phyloP scores from a whole-genome alignment of 805 yeast genomes.

The Pichia thaimueangensis region DNA sequence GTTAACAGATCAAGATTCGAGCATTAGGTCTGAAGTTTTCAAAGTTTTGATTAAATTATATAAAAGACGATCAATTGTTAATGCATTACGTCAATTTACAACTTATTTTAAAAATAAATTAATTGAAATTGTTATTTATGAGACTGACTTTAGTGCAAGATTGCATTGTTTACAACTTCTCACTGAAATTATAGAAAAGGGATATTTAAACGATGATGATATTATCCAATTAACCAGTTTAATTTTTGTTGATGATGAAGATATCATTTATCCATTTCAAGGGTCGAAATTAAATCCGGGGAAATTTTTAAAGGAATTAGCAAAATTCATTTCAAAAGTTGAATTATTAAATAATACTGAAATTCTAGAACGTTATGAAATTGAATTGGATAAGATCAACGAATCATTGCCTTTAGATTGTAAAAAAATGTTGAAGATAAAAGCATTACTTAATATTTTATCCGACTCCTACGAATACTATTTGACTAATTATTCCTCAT shows the following conservation, averaged over 20 bases:
- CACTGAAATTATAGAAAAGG: slow-evolving; percentile 48
- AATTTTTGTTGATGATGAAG: slow-evolving; percentile 28
- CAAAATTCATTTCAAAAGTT: slow-evolving; percentile 45
- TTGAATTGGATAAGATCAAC: slow-evolving; percentile 26
- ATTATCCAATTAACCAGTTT: slow-evolving; percentile 38
- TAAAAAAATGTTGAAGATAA: slow-evolving; percentile 24
- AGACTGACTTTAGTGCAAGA: slow-evolving; percentile 51
- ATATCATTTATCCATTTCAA: slow-evolving; percentile 18
- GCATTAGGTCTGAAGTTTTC: slow-evolving; percentile 61
- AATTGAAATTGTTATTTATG: slow-evolving; percentile 54
- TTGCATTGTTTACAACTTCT: slow-evolving; percentile 45
- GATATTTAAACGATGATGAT: slow-evolving; percentile 60
- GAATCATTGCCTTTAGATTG: slow-evolving; percentile 24
- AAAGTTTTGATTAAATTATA: slow-evolving; percentile 47
- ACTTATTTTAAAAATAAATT: slow-evolving; percentile 64
- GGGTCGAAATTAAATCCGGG: slow-evolving; percentile 19
- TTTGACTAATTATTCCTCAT: slow-evolving; percentile 13
- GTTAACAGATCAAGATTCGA: slow-evolving; percentile 58
- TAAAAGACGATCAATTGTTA: slow-evolving; percentile 36
- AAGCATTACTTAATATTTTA: slow-evolving; percentile 24
- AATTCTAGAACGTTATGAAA: slow-evolving; percentile 30
- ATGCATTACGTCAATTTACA: slow-evolving; percentile 72
- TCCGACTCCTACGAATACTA: slow-evolving; percentile 27
- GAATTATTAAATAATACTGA: slow-evolving; percentile 36
- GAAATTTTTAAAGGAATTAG: slow-evolving; percentile 40